Evolutionary conservation across 2,329 filamentous ascomycete genomes (phyloP).

Genomic region (Trichoderma sp.): DNA sequence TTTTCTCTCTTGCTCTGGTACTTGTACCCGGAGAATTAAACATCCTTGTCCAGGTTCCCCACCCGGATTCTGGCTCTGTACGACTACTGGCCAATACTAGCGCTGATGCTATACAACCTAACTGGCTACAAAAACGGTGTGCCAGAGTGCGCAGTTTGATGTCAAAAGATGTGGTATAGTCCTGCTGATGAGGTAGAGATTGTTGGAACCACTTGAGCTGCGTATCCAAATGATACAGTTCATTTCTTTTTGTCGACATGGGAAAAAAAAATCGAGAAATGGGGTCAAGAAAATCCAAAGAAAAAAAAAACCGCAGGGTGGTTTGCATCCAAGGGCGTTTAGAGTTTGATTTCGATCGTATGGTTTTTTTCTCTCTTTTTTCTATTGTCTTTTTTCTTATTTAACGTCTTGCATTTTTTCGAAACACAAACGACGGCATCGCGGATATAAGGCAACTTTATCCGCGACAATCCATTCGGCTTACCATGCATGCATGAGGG

Average conservation of each 20-base stretch:
- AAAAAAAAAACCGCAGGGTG: conserved; percentile 55
- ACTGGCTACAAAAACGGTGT: not conserved
- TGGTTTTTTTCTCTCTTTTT: conserved; percentile 26
- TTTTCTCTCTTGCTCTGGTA: not conserved
- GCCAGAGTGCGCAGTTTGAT: not conserved
- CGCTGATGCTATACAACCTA: not conserved
- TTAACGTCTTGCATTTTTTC: conserved; percentile 30
- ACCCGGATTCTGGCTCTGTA: not conserved
- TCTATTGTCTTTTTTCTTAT: conserved; percentile 25
- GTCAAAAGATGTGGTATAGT: not conserved
- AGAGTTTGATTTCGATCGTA: conserved; percentile 20
- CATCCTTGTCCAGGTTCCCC: not conserved
- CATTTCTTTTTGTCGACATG: not conserved
- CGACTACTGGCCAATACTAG: not conserved
- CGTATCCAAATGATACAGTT: not conserved
- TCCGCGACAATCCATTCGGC: conserved; percentile 19
- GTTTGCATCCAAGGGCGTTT: conserved; percentile 42
- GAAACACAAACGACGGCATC: conserved; percentile 17
- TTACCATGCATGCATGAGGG: conserved; percentile 30
- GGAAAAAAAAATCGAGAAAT: not conserved
- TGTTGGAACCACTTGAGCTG: not conserved
- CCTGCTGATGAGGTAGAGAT: not conserved
- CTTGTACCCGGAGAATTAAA: not conserved
- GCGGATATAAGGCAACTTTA: conserved; percentile 9
- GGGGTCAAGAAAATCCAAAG: conserved; percentile 26